A percentile compares a stretch with the other conserved stretches of the same genome.
phyloP scores from a whole-genome alignment of 148 eudicot species.

The Chenopodium formosanum region DNA sequence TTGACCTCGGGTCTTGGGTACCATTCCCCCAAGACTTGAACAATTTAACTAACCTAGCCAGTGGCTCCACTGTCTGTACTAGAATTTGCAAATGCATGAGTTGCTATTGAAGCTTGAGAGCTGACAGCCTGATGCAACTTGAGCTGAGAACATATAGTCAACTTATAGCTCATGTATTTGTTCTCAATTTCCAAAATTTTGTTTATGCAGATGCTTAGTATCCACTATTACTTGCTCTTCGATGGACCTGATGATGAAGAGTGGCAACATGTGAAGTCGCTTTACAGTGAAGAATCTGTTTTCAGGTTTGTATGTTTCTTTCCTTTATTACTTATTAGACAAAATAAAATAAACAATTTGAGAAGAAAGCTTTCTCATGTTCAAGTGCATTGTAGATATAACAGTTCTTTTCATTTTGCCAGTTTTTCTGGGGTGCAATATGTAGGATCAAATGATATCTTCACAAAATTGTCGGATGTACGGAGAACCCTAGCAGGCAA shows the following conservation, averaged over 20 bases:
- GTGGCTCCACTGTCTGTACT: background rate
- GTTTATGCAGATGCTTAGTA: conserved; percentile 73
- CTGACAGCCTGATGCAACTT: background rate
- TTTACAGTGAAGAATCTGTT: conserved; percentile 54
- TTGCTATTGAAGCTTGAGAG: background rate
- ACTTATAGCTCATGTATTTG: background rate
- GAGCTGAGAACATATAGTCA: background rate
- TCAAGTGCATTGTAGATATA: background rate
- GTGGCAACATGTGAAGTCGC: conserved; percentile 71
- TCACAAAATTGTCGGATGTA: conserved; percentile 48
- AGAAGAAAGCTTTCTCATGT: background rate
- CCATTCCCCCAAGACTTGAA: no score
- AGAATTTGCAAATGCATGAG: background rate
- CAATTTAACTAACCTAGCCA: no score
- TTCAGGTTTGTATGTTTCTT: conserved; percentile 52
- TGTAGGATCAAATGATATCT: conserved; percentile 55
- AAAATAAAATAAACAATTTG: background rate
- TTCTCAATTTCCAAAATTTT: background rate
- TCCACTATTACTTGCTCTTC: conserved; percentile 90
- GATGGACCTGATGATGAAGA: conserved; percentile 80
- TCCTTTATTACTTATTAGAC: background rate
- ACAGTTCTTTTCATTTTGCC: conserved; percentile 13
- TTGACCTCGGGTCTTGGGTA: no score
- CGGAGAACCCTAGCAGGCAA: conserved; percentile 77
- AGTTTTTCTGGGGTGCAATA: conserved; percentile 75